Evolutionary conservation across 495 filamentous ascomycete species (phyloP).

Genomic region (Ascobolus immersus): DNA sequence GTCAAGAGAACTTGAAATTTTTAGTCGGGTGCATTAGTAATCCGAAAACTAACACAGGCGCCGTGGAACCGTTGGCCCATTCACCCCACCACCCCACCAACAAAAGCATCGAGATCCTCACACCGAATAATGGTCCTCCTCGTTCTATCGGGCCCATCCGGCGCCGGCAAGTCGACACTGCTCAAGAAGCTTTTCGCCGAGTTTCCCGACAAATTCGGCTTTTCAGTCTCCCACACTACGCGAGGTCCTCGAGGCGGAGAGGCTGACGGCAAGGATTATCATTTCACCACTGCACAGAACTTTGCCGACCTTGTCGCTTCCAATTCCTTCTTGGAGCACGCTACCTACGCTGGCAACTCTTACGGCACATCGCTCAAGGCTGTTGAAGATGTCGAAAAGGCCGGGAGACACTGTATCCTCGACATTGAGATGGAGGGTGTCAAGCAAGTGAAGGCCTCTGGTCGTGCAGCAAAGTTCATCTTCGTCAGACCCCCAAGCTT

Average conservation of each 20-base stretch:
- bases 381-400: constrained; percentile 43
- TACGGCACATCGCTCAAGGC: constrained; percentile 66
- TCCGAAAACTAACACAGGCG: too few relatives aligned
- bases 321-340: constrained; percentile 68
- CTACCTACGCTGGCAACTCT: constrained; percentile 61
- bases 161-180: constrained; percentile 72
- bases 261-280: constrained; percentile 51
- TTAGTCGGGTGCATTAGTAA: too few relatives aligned
- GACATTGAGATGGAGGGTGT: constrained; percentile 98
- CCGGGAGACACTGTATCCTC: constrained; percentile 40
- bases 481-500: constrained; percentile 63
- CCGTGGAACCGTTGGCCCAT: too few relatives aligned
- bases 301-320: constrained; percentile 43
- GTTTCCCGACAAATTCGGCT: constrained; percentile 50
- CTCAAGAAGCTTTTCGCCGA: constrained; percentile 42
- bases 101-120: too few relatives aligned
- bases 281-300: constrained; percentile 42
- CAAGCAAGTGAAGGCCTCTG: constrained; percentile 66
- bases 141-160: constrained; percentile 66
- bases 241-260: constrained; percentile 57
- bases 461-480: constrained; percentile 53
- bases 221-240: constrained; percentile 73
- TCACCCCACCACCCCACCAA: too few relatives aligned
- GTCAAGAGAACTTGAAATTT: too few relatives aligned
- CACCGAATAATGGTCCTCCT: constrained; percentile 41